Evolutionary conservation across 495 filamentous ascomycete species (phyloP).

Genomic region (Penicillium mononematosum): DNA sequence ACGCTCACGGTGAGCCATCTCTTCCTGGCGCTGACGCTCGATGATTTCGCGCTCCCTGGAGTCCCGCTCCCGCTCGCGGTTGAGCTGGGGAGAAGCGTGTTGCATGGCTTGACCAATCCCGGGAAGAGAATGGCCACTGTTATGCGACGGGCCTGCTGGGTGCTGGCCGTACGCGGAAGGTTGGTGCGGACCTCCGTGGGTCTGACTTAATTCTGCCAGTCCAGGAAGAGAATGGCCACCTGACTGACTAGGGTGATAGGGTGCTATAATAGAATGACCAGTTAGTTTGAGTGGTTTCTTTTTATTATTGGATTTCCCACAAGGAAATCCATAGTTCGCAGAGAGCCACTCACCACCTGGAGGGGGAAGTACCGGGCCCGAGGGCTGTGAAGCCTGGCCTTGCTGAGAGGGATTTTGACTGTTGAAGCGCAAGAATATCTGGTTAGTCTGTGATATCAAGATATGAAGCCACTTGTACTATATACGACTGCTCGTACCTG

Average conservation of each 20-base stretch:
- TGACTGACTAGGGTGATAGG: slow-evolving; percentile 48
- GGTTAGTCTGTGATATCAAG: slow-evolving; percentile 18
- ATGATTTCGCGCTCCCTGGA: slow-evolving; percentile 49
- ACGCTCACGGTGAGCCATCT: slow-evolving; percentile 61
- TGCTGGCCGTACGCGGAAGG: slow-evolving; percentile 49
- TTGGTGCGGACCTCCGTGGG: slow-evolving; percentile 49
- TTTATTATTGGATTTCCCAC: not conserved
- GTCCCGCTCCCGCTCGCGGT: slow-evolving; percentile 54
- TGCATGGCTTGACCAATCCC: slow-evolving; percentile 53
- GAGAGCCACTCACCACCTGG: slow-evolving; percentile 44
- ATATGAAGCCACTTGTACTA: not conserved
- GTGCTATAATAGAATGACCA: slow-evolving; percentile 28
- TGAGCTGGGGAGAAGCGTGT: slow-evolving; percentile 52
- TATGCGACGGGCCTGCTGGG: slow-evolving; percentile 41
- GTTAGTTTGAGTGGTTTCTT: slow-evolving; percentile 21
- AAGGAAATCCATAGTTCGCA: not conserved
- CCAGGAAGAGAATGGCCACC: slow-evolving; percentile 52
- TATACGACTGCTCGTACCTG: slow-evolving; percentile 30
- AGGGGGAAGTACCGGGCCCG: slow-evolving; percentile 50
- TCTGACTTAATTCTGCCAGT: slow-evolving; percentile 52
- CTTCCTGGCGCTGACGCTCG: slow-evolving; percentile 56
- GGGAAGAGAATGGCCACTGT: slow-evolving; percentile 50
- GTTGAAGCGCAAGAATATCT: slow-evolving; percentile 10
- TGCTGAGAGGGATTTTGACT: slow-evolving; percentile 51
- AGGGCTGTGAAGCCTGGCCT: slow-evolving; percentile 47